Evolutionary conservation across 306 rosid species (phyloP), one percentile per base, ranked within the genome.

Genomic region (Rosa rugosa): DNA sequence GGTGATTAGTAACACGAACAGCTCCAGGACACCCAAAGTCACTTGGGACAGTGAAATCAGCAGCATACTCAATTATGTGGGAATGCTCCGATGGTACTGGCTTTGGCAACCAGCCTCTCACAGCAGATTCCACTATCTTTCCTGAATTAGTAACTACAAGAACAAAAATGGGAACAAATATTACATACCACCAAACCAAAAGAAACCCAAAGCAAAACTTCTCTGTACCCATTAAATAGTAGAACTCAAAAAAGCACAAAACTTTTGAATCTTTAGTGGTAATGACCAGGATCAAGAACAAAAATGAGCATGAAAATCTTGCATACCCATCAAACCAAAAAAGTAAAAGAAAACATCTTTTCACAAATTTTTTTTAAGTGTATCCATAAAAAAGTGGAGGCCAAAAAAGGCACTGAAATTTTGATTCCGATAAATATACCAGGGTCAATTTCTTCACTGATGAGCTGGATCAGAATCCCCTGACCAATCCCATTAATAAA

Each of bases 11-110:
- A 78, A 95, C 56, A 72, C 88, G 87, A 86, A 91, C 36, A 72
- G 98, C 99, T 6, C 91, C 98, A 2, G 98, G 99, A 60, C 68
- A 41, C 64, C 98, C 98, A 75, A 90, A 92, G 65, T 87, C 92
- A 23, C 27, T 36, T 13, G 92, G 92, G 10, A 93, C 90, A 0
- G 79, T 88, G 84, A 95, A 89, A 49, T 89, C 79, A 36, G 97
- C 94, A 40, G 81, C 79, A 80, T 86, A 95, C 77, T 95, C 99
- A 36, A 90, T 87, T 65, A 89, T 82, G 82, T 86, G 79, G 4
- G 88, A 50, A 34, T 78, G 49, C 27, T 85, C 84, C 16, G 81
- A 73, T 20, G 91, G 86, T 86, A 82, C 34, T 14, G 89, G 88
- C 87, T 81, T 92, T 12, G 97, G 93, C 71, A 88, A 64, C 95